Evolutionary conservation across 2,329 filamentous ascomycete species (phyloP).

Genomic region (Neofusicoccum umdonicola): DNA sequence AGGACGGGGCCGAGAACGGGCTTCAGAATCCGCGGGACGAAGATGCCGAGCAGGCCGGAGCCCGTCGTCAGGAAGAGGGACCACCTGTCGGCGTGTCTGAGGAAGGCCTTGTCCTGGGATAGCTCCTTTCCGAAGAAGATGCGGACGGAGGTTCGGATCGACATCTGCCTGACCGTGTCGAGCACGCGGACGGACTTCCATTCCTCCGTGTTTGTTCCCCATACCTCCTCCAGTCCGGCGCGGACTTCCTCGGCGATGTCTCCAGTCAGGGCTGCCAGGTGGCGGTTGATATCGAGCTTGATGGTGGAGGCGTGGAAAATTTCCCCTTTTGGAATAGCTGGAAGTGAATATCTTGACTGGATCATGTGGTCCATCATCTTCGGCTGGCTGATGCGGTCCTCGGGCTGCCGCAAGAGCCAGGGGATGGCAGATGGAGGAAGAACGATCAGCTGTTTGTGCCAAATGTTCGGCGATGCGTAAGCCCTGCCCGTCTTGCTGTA

Average conservation of each 20-base stretch:
- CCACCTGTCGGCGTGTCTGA: neutral
- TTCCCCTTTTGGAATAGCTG: neutral
- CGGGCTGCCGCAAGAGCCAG: conserved; percentile 13
- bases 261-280: conserved; percentile 1
- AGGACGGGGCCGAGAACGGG: conserved; percentile 11
- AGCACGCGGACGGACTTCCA: neutral
- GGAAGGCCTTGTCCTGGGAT: neutral
- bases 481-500: conserved; percentile 6
- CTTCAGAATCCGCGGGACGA: neutral
- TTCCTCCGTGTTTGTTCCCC: neutral
- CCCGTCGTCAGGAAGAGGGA: neutral
- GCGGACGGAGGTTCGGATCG: neutral
- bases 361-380: neutral
- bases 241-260: conserved; percentile 8
- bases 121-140: conserved; percentile 1
- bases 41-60: neutral
- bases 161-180: neutral
- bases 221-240: neutral
- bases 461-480: conserved; percentile 3
- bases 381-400: conserved; percentile 7
- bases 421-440: neutral
- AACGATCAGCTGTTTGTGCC: neutral
- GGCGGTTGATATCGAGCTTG: conserved; percentile 10
- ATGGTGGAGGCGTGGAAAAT: conserved; percentile 9
- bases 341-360: neutral